phyloP scores from a whole-genome alignment of 805 yeast genomes.

The Geotrichum ghanense region DNA sequence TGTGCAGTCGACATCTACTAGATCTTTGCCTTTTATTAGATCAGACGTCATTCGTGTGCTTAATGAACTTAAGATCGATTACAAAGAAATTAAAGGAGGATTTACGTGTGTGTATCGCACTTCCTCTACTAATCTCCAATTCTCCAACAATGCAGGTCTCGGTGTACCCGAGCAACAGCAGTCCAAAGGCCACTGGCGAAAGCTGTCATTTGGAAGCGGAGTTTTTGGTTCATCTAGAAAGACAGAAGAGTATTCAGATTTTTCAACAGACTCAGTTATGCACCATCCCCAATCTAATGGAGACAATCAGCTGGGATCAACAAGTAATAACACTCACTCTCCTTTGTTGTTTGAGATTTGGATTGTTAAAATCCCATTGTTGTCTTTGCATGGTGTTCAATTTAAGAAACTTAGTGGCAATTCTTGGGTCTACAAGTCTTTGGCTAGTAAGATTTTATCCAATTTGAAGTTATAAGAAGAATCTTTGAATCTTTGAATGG shows the following conservation, averaged over 20 bases:
- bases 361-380: conserved; percentile 83
- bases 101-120: conserved; percentile 62
- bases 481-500: too few species aligned
- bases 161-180: conserved; percentile 4
- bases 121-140: conserved; percentile 26
- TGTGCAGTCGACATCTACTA: conserved; percentile 90
- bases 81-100: conserved; percentile 87
- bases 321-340: conserved; percentile 20
- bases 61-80: conserved; percentile 65
- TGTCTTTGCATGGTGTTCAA: conserved; percentile 86
- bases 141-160: conserved; percentile 6
- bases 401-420: conserved; percentile 89
- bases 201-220: conserved; percentile 22
- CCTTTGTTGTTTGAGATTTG: conserved; percentile 86
- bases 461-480: conserved; percentile 47
- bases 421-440: conserved; percentile 87
- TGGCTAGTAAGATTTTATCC: conserved; percentile 74
- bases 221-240: conserved; percentile 12
- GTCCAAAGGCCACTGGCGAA: conserved; percentile 18
- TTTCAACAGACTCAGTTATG: conserved; percentile 24
- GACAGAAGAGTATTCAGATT: conserved; percentile 17
- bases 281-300: conserved; percentile 20
- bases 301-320: conserved; percentile 27
- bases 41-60: conserved; percentile 71
- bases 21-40: conserved; percentile 79